Base-by-base conservation (phyloP, 805 yeast genomes). In the Cyberlindnera sargentensis region DNA sequence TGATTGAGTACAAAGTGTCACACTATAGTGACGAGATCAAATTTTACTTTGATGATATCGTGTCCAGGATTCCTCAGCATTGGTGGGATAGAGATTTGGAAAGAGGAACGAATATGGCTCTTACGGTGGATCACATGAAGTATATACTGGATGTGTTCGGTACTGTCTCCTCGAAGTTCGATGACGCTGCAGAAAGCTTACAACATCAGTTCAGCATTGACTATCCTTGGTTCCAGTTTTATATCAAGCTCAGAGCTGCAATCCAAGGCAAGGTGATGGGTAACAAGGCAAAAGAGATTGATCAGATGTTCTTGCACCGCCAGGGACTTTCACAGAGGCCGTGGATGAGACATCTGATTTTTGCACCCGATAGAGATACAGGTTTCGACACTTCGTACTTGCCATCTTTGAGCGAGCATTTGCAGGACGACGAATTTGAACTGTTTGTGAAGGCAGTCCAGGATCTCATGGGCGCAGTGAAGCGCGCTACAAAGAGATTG, bases 141-240 rank as follows among this genome's bases (percentile, higher is more conserved):
- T 26, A 25, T 9, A 25, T 44, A 1, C 26, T 52, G 6, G 42
- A 44, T 5, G 26, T 36, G 10, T 37, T 52, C n/a, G 5, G 8
- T 8, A 31, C 24, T 4, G 34, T 28, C 3, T 24, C 58, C 1
- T n/a, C 24, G 0, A 45, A 50, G 2, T 82, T 75, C 51, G 90
- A 84, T 51, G 54, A 50, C 3, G 70, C 70, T 47, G 70, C 73
- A 20, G 53, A 55, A 4, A 58, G 67, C 2, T 66, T 86, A 27
- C 79, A 77, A 48, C 62, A 64, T 2, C 69, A 73, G 31, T 75
- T 80, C 43, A 62, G 70, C 1, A 65, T 71, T 36, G 97, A 87
- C 52, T 83, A 75, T 53, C 89, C 96, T 1, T 84, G 95, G 89
- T 87, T 82, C 66, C 68, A 73, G 48, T 64, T 73, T 41, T 72